phyloP scores from a whole-genome alignment of 345 rosid species.

The Excoecaria cochinchinensis region DNA sequence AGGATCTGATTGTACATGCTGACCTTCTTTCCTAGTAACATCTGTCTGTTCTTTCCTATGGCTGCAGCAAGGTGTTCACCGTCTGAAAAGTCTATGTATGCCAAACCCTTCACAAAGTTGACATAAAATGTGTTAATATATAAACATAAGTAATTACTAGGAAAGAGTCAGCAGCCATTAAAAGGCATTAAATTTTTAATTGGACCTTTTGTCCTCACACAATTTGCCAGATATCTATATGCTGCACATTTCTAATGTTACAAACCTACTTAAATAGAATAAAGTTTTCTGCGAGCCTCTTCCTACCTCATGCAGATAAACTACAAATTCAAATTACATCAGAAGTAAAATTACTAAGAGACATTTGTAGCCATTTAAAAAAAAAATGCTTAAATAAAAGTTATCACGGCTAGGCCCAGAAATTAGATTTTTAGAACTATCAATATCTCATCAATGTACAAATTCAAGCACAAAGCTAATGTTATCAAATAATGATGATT shows the following conservation, averaged over 20 bases:
- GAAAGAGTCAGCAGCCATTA: neutral
- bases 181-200: neutral
- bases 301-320: neutral
- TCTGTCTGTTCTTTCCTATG: constrained; percentile 67
- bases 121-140: neutral
- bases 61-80: constrained; percentile 75
- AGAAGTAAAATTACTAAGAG: neutral
- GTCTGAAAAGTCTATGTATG: constrained; percentile 84
- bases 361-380: neutral
- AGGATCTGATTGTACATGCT: constrained; percentile 80
- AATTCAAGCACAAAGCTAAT: neutral
- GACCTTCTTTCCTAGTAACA: constrained; percentile 72
- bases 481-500: neutral
- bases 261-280: neutral
- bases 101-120: constrained; percentile 67
- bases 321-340: neutral
- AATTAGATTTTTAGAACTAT: neutral
- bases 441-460: neutral
- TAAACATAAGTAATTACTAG: neutral
- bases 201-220: neutral
- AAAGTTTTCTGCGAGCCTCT: neutral
- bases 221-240: neutral
- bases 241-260: neutral
- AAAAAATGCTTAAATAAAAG: neutral
- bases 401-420: neutral